phyloP scores from a whole-genome alignment of 2,329 filamentous ascomycete species.

The Alternaria tenuissima region DNA sequence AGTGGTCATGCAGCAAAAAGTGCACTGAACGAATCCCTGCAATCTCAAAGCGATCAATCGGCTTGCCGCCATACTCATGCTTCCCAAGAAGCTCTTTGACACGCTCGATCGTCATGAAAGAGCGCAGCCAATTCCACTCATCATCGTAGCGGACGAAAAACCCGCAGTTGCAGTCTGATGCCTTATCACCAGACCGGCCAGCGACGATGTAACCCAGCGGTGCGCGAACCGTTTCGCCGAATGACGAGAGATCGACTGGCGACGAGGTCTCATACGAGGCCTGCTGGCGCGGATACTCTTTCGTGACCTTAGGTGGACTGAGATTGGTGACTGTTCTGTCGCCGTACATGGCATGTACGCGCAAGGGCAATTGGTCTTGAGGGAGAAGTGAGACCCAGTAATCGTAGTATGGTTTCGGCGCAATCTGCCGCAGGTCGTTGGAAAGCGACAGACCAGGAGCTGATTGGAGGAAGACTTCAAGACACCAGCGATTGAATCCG shows the following conservation, averaged over 20 bases:
- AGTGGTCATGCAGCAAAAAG: slow-evolving; percentile 56
- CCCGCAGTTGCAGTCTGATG: slow-evolving; percentile 48
- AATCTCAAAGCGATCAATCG: slow-evolving; percentile 20
- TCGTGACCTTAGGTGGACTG: slow-evolving; percentile 24
- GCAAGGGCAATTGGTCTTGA: slow-evolving; percentile 29
- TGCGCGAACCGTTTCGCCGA: slow-evolving; percentile 39
- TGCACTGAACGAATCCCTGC: slow-evolving; percentile 37
- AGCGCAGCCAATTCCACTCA: slow-evolving; percentile 46
- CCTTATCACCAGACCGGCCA: slow-evolving; percentile 54
- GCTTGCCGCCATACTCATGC: slow-evolving; percentile 34
- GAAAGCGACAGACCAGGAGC: slow-evolving; percentile 53
- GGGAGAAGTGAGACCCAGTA: slow-evolving; percentile 38
- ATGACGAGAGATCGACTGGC: slow-evolving; percentile 12
- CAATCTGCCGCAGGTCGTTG: slow-evolving; percentile 33
- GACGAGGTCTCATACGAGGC: slow-evolving; percentile 42
- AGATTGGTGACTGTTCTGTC: slow-evolving; percentile 16
- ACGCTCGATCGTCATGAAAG: slow-evolving; percentile 35
- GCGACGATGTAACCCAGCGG: slow-evolving; percentile 56
- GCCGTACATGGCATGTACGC: slow-evolving; percentile 28
- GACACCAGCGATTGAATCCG: slow-evolving; percentile 38
- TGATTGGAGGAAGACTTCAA: slow-evolving; percentile 48
- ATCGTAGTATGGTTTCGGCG: slow-evolving; percentile 38
- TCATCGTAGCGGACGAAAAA: slow-evolving; percentile 47
- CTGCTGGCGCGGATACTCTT: slow-evolving; percentile 29
- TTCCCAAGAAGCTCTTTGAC: slow-evolving; percentile 40